Percentiles rank a stretch among this genome's conserved stretches.
Conservation (phyloP, 306 rosid species). For the Cajanus cajan region DNA sequence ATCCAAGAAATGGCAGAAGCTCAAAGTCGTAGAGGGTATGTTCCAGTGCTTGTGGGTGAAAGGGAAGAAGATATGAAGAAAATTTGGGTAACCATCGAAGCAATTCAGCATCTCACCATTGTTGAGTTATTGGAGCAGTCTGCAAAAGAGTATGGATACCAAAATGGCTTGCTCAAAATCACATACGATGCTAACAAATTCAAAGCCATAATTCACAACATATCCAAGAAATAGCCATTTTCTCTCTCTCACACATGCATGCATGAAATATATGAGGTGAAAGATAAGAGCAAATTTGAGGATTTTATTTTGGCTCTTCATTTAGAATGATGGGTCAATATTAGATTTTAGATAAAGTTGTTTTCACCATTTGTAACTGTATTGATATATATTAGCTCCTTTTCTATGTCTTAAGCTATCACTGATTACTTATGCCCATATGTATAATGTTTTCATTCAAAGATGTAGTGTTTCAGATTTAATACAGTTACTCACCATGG, state of each 20-base stretch:
- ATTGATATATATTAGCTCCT: too few species aligned
- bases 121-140: constrained; percentile 31
- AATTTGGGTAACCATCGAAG: constrained; percentile 39
- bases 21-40: constrained; percentile 32
- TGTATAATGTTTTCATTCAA: too few species aligned
- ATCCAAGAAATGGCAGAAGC: not conserved
- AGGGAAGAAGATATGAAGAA: constrained; percentile 24
- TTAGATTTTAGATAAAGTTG: too few species aligned
- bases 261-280: too few species aligned
- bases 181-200: constrained; percentile 9
- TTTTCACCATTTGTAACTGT: too few species aligned
- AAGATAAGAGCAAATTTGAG: too few species aligned
- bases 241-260: not conserved
- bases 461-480: too few species aligned
- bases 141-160: constrained; percentile 37
- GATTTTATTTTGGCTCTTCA: too few species aligned
- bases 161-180: constrained; percentile 41
- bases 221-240: not conserved
- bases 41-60: constrained; percentile 39
- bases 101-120: constrained; percentile 35
- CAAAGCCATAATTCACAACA: constrained; percentile 29
- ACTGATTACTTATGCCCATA: too few species aligned
- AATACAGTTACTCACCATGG: too few species aligned
- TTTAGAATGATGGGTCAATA: too few species aligned
- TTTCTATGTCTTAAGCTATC: too few species aligned